Evolutionary conservation across 2,329 filamentous ascomycete genomes (phyloP).

Genomic region (Madurella fahalii): DNA sequence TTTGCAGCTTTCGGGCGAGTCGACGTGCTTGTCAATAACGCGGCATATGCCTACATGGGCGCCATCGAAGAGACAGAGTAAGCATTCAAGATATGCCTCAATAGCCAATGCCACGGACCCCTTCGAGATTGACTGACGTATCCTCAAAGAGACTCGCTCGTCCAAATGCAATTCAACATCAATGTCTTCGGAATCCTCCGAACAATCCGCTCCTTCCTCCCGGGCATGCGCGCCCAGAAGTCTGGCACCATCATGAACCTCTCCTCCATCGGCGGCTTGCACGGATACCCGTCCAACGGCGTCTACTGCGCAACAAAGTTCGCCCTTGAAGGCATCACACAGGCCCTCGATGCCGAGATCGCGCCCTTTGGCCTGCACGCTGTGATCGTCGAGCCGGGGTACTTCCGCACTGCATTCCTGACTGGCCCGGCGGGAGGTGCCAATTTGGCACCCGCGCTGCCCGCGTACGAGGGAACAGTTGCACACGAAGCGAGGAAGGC

Average conservation of each 20-base stretch:
- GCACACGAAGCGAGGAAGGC: conserved; percentile 26
- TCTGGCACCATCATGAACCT: conserved; percentile 45
- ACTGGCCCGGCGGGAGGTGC: conserved; percentile 8
- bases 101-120: background rate
- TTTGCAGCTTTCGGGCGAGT: conserved; percentile 38
- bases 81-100: background rate
- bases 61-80: conserved; percentile 37
- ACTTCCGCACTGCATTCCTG: conserved; percentile 48
- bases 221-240: conserved; percentile 40
- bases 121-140: background rate
- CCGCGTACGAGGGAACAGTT: conserved; percentile 29
- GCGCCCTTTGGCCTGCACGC: conserved; percentile 41
- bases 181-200: conserved; percentile 49
- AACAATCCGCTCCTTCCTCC: conserved; percentile 45
- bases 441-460: conserved; percentile 22
- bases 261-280: conserved; percentile 42
- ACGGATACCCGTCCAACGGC: conserved; percentile 35
- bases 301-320: conserved; percentile 47
- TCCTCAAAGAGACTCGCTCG: conserved; percentile 34
- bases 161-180: conserved; percentile 36
- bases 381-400: conserved; percentile 46
- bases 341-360: conserved; percentile 41
- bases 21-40: conserved; percentile 45
- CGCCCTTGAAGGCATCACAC: conserved; percentile 39
- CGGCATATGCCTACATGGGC: conserved; percentile 41